Evolutionary conservation across 1,284 basidiomycete species (phyloP), one percentile per base, ranked within the genome.

Genomic region (Ustilago cynodontis): DNA sequence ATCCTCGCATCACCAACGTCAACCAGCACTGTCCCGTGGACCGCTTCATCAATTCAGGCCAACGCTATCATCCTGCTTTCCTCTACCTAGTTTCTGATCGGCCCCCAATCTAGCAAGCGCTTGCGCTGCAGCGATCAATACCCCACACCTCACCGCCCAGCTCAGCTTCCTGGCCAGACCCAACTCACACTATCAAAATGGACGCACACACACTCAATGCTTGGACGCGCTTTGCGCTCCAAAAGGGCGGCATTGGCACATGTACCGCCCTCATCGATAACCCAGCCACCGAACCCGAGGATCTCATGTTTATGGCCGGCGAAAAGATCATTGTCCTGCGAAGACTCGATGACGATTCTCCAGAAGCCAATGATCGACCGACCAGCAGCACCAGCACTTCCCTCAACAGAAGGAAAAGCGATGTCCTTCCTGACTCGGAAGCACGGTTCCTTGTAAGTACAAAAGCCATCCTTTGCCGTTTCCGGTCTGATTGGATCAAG

Each of bases 141-240:
- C 14, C 35, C 35, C 3, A 9, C 16, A n/a, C 47, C 47, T 28
- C 22, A 26, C 47, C 47, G 16, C 26, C 43, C 8, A 8, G 43
- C 43, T 11, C 22, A 11, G 22, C 43, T 20, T 22, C 43, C 35
- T 37, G 20, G n/a, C 35, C 31, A 16, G 20, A 18, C 28, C 45
- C 49, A 35, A 57, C 55, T 22, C 24, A 10, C 4, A 22, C 45
- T 28, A 26, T 26, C 64, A 54, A 14, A 41, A 86, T 86, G 83
- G 82, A 86, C 69, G 82, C 79, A 11, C 75, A 84, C 60, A 83
- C 84, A 3, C 79, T 82, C 67, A 79, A 78, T 51, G 84, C 84
- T 41, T 86, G 84, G 84, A 82, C 82, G 41, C 78, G 83, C 41
- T 85, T 86, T 65, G 84, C 84, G 49, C 77, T 84, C 24, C 80